A percentile compares a stretch with the other conserved stretches of the same genome.
Conservation (phyloP, 768 basidiomycete genomes). For the Fomitopsis pulvina region DNA sequence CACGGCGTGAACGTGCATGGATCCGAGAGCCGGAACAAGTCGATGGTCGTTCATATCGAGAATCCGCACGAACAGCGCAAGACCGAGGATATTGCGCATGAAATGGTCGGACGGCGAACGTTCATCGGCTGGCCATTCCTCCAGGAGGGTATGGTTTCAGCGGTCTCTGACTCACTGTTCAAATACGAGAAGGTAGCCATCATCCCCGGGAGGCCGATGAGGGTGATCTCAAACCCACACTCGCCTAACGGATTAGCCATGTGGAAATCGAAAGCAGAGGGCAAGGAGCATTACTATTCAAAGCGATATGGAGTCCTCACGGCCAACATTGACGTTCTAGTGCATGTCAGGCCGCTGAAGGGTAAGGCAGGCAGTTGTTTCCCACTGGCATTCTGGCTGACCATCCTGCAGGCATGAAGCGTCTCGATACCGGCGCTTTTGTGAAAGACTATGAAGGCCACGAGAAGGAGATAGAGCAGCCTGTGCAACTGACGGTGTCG, state of each 20-base stretch:
- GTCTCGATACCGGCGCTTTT: constrained; percentile 82
- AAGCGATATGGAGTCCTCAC: constrained; percentile 86
- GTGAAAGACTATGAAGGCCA: constrained; percentile 89
- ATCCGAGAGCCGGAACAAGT: constrained; percentile 84
- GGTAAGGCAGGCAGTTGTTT: constrained; percentile 38
- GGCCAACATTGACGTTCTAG: constrained; percentile 68
- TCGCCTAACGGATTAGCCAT: constrained; percentile 53
- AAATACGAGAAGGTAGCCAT: constrained; percentile 71
- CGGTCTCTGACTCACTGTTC: constrained; percentile 82
- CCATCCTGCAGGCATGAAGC: constrained; percentile 63
- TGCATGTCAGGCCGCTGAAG: constrained; percentile 90
- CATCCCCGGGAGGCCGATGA: constrained; percentile 41
- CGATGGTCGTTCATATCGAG: constrained; percentile 83
- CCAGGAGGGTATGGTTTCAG: constrained; percentile 83
- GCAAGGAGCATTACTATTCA: constrained; percentile 79
- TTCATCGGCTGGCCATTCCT: constrained; percentile 94
- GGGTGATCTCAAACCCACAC: constrained; percentile 70
- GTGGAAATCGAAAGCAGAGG: constrained; percentile 80
- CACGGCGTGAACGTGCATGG: constrained; percentile 95
- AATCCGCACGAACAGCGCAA: constrained; percentile 65
- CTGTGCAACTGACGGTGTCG: constrained; percentile 79
- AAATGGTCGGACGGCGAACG: constrained; percentile 68
- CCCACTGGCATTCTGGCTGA: not conserved
- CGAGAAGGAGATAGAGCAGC: constrained; percentile 80
- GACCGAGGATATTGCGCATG: constrained; percentile 64